Conservation (phyloP, 75 land plant genomes). For the Cupressus sempervirens region DNA sequence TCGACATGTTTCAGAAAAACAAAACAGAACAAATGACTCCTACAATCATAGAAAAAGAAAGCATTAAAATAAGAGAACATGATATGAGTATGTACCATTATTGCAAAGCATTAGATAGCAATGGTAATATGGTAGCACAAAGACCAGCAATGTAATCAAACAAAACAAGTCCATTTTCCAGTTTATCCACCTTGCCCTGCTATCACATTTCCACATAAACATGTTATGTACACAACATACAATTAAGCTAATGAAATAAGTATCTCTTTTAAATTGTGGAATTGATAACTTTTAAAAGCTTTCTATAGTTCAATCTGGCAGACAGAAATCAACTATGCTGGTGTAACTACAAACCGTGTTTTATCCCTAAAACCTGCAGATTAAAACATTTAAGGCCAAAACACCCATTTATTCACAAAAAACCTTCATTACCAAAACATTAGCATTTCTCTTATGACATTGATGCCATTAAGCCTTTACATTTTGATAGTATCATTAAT, state of each 20-base stretch:
- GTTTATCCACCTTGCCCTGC: slow-evolving; percentile 82
- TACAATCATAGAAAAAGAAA: background rate
- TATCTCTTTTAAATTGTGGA: background rate
- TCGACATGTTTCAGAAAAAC: background rate
- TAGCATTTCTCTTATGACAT: background rate
- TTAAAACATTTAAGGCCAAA: background rate
- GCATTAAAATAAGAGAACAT: background rate
- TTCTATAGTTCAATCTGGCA: background rate
- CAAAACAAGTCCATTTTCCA: slow-evolving; percentile 89
- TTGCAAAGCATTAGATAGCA: slow-evolving; percentile 76
- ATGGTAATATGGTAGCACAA: slow-evolving; percentile 85
- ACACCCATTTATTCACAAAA: background rate
- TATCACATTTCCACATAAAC: background rate
- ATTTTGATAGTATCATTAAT: background rate
- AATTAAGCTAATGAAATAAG: background rate
- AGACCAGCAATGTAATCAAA: slow-evolving; percentile 70
- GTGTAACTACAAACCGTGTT: background rate
- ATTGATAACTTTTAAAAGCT: background rate
- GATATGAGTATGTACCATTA: slow-evolving; percentile 39
- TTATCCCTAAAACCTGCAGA: background rate
- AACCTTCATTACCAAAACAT: background rate
- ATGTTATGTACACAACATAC: background rate
- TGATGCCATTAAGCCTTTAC: background rate
- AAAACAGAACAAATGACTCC: background rate
- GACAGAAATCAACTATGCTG: background rate